Conservation (phyloP, 176 grass and related monocot genomes). For the Triticum turgidum region DNA sequence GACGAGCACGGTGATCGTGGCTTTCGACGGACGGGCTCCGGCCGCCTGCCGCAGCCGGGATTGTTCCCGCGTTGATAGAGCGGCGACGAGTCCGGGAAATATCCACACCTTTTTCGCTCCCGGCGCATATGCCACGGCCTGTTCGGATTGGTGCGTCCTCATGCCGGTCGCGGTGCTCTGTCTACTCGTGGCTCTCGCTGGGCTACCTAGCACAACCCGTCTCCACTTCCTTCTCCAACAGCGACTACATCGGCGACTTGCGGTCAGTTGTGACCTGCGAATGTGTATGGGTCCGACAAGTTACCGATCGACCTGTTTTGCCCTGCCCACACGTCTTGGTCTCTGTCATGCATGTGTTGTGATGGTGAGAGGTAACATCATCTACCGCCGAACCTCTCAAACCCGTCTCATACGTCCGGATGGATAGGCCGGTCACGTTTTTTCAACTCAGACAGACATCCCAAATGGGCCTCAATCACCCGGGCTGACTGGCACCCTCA, state of each 20-base stretch:
- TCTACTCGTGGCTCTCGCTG: not conserved
- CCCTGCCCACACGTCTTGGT: too few relatives aligned
- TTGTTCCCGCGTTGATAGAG: constrained; percentile 6
- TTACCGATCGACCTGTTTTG: not conserved
- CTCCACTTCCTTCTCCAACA: not conserved
- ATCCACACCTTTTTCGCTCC: too few relatives aligned
- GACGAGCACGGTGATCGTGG: too few relatives aligned
- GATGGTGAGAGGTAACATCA: too few relatives aligned
- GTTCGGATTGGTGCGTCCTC: not conserved
- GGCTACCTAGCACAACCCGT: not conserved
- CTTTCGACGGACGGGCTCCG: not conserved
- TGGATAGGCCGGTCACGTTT: too few relatives aligned
- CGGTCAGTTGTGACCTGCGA: not conserved
- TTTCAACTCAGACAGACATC: too few relatives aligned
- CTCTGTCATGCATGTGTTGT: too few relatives aligned
- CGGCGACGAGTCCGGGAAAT: not conserved
- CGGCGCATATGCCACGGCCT: not conserved
- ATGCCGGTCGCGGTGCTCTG: too few relatives aligned
- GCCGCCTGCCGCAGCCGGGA: not conserved
- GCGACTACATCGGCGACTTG: not conserved
- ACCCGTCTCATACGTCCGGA: too few relatives aligned
- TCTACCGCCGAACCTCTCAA: too few relatives aligned
- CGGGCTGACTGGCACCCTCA: too few relatives aligned
- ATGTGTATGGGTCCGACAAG: not conserved
- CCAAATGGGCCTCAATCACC: too few relatives aligned